phyloP scores from a whole-genome alignment of 257 asterid genomes.

The Solanum acaule region DNA sequence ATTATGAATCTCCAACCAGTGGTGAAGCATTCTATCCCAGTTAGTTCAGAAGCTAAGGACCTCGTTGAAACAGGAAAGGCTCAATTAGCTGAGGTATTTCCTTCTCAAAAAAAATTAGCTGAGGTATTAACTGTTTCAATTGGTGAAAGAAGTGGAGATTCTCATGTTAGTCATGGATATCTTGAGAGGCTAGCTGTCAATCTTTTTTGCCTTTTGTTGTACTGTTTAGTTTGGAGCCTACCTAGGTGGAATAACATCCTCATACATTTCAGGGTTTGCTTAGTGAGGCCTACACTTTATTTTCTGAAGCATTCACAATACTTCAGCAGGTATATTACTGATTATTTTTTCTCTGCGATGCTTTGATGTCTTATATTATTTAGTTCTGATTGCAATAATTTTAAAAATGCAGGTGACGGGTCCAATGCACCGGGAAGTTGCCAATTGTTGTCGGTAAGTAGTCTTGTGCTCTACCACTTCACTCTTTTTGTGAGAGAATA shows the following conservation, averaged over 20 bases:
- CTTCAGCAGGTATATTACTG: conserved; percentile 70
- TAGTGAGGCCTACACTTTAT: conserved; percentile 68
- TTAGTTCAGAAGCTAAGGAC: conserved; percentile 92
- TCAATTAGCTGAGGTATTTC: conserved; percentile 90
- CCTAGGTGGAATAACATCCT: neutral
- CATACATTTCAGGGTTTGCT: conserved; percentile 59
- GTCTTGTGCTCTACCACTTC: neutral
- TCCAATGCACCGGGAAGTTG: conserved; percentile 99
- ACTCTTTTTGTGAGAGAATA: neutral
- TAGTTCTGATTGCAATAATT: neutral
- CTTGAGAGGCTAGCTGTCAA: neutral
- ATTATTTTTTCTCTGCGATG: neutral
- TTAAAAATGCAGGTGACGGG: conserved; percentile 76
- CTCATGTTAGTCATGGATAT: neutral
- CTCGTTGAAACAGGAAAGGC: conserved; percentile 89
- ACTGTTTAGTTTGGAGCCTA: neutral
- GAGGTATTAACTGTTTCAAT: conserved; percentile 44
- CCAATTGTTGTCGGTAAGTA: conserved; percentile 93
- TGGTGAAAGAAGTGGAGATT: neutral
- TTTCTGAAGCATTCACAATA: conserved; percentile 87
- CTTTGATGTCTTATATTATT: neutral
- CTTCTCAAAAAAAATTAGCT: too few relatives aligned
- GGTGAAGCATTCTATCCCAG: conserved; percentile 90
- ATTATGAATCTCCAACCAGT: conserved; percentile 81
- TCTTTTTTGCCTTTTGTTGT: neutral